Base-by-base conservation (phyloP, 2,329 filamentous ascomycete species). In the Phaeomoniella chlamydospora region DNA sequence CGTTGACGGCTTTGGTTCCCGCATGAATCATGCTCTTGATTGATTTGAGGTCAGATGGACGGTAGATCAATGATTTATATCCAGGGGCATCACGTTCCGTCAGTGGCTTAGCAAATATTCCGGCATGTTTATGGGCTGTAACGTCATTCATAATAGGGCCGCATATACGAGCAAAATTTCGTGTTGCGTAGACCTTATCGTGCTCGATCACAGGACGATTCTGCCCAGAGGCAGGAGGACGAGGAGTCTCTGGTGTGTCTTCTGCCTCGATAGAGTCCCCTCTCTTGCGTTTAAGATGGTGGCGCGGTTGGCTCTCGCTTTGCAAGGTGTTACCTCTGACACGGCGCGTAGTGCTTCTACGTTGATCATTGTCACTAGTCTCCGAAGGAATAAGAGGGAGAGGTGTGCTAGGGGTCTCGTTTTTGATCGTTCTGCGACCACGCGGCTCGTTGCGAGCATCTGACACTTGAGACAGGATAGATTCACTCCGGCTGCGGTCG, bases 51-150 rank as follows among this genome's bases (percentile, higher is more conserved):
- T 87, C 80, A 49, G 84, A 79, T 0, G 82, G 78, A 34, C 78
- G 74, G 37, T 81, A 67, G 29, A 88, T 78, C 36, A 86, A 71
- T 43, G 75, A 73, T 41, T 71, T 74, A 50, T 88, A 88, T 4
- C 80, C 80, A 0, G 81, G 81, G 0, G 81, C 82, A 47, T 84
- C 77, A 26, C 72, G 72, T 44, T 85, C 79, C 9, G 80, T 78
- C 34, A 88, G 69, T 2, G 79, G 77, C 37, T 77, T 77, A 17
- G 79, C 77, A 50, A 88, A 88, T 57, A 84, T 83, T 45, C 82
- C 84, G 32, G 80, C 82, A 45, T 81, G 74, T 19, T 80, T 78
- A 52, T 87, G 81, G 36, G 76, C 80, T 15, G 75, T 73, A 40
- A 87, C 81, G 47, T 84, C 77, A 50, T 86, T 81, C 43, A 87